Evolutionary conservation across 192 early-diverging fungal genomes (phyloP), one percentile per base, ranked within the genome.

Genomic region (Jimgerdemannia flammicorona): DNA sequence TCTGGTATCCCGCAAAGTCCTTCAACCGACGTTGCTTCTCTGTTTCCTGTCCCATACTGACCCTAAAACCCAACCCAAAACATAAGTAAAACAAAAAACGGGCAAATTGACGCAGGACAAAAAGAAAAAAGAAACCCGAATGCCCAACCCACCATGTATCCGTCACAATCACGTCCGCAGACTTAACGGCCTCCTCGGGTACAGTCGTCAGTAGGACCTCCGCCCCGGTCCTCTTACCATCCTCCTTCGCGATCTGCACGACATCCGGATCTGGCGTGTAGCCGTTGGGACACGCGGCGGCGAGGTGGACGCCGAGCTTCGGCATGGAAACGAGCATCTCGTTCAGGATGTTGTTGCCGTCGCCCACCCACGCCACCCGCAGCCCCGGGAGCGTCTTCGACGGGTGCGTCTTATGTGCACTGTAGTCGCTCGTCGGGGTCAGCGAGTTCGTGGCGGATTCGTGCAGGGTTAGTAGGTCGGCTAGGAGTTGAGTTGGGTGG

Each of bases 321-420:
- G 97, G 96, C 74, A 97, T 86, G 4, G 95, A 90, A 4, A 94
- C 88, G 74, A 99, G 81, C 77, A 99, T 88, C 70, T 95, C 95
- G 74, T 97, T 93, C 43, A 97, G 78, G 65, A 99, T 93, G 84
- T 99, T 99, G 83, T 99, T 99, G n/a, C 93, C 90, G 74, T 99
- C 98, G 68, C 98, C 98, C 4, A 99, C 92, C 98, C 98, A 99
- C n/a, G 97, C 96, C 11, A 99, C 90, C 9, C 89, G 90, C 10
- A 96, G 81, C 0, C 90, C 89, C 14, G 86, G 87, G 19, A 97
- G 82, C 7, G 88, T 90, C 66, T 83, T 72, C 29, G 84, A 69
- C 0, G 88, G 89, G 20, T 91, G 87, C 3, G 77, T 78, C 3
- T 72, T 71, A 74, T 89, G 86, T 40, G 84, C 81, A 17, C 75